Conservation (phyloP, 31 red algal genomes). For the Odonthalia washingtoniensis region DNA sequence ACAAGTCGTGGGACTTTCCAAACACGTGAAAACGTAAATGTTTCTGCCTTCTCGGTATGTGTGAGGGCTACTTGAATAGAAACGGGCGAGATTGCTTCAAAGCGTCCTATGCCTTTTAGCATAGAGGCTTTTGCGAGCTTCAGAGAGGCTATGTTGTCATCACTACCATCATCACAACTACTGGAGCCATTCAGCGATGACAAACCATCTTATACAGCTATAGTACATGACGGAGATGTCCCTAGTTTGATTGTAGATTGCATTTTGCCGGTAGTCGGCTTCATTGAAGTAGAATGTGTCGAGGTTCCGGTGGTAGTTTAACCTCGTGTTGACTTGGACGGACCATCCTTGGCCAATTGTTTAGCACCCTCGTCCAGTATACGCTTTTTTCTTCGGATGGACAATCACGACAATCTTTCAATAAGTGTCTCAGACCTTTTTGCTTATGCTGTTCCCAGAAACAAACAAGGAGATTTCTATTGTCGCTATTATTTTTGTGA, state of each 20-base stretch:
- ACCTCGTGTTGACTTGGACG: not conserved
- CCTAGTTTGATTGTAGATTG: not conserved
- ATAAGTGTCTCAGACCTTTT: not conserved
- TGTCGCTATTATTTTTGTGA: too few species aligned
- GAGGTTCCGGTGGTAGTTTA: not conserved
- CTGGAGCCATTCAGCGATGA: not conserved
- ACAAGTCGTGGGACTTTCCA: constrained; percentile 26
- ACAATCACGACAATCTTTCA: too few species aligned
- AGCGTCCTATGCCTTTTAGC: constrained; percentile 13
- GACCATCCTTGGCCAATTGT: constrained; percentile 7
- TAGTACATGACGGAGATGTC: constrained; percentile 16
- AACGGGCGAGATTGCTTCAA: constrained; percentile 1
- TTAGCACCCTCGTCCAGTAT: not conserved
- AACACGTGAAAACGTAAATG: constrained; percentile 38
- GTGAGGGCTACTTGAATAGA: constrained; percentile 28
- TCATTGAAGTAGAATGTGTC: not conserved
- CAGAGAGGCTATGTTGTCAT: constrained; percentile 13
- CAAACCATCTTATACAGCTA: constrained; percentile 4
- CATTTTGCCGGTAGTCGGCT: not conserved
- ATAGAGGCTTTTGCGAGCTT: not conserved
- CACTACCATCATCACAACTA: constrained; percentile 46
- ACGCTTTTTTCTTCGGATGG: too few species aligned
- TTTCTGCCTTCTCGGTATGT: constrained; percentile 28
- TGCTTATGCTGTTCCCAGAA: not conserved
- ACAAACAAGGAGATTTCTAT: not conserved